Conservation (phyloP, 2,329 filamentous ascomycete species). For the Neofusicoccum cordaticola region DNA sequence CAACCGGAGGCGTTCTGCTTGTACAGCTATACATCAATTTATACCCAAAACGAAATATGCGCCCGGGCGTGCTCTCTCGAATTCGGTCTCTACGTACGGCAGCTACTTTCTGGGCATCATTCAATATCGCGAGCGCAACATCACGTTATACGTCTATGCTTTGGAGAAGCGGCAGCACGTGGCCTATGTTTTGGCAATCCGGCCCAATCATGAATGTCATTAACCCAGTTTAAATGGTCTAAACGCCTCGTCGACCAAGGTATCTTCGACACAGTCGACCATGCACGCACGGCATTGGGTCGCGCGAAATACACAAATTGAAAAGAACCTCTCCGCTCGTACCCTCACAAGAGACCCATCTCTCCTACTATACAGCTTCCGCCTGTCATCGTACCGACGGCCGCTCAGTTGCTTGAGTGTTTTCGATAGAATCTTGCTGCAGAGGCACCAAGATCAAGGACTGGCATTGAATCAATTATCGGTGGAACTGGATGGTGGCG, state of each 20-base stretch:
- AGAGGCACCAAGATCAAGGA: not conserved
- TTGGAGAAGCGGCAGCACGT: too few relatives aligned
- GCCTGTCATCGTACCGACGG: not conserved
- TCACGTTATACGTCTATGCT: too few relatives aligned
- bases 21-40: conserved; percentile 15
- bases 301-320: not conserved
- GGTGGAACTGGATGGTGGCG: conserved; percentile 65
- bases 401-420: not conserved
- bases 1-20: conserved; percentile 9
- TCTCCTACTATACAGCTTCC: not conserved
- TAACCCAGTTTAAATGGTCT: not conserved
- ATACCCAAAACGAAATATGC: not conserved
- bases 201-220: conserved; percentile 3
- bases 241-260: conserved; percentile 9
- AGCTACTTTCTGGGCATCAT: not conserved
- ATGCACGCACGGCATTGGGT: not conserved
- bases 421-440: not conserved
- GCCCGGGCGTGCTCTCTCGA: not conserved
- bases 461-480: not conserved
- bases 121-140: too few relatives aligned
- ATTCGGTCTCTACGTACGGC: too few relatives aligned
- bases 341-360: not conserved
- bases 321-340: not conserved
- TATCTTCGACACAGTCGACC: not conserved
- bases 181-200: not conserved